Evolutionary conservation across 1,284 basidiomycete species (phyloP), one percentile per base, ranked within the genome.

Genomic region (Papiliotrema flavescens): DNA sequence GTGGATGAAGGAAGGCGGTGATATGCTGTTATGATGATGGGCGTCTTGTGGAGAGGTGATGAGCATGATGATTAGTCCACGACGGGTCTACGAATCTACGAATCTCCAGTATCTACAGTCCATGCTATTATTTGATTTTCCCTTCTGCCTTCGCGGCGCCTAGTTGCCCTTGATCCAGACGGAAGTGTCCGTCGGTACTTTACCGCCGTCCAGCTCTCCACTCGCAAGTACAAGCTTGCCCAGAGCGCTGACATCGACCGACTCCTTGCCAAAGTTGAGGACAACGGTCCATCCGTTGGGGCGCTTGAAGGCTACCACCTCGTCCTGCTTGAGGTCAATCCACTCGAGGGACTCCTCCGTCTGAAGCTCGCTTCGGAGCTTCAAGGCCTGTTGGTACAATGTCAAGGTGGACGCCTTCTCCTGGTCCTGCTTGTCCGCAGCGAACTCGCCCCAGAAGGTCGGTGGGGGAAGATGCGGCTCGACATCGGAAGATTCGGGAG

Each of bases 1-100:
- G 35, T 77, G 71, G 71, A 67, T 78, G 69, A 66, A 71, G 53
- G 53, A 62, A 2, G 75, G 73, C 1, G 74, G 63, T 19, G 73
- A 71, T 13, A 37, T 72, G 9, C 55, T 76, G 19, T 59, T 55
- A 2, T 70, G 52, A 54, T 44, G n/a, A 34, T n/a, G n/a, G n/a
- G n/a, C n/a, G n/a, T n/a, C n/a, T n/a, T n/a, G n/a, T n/a, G n/a
- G n/a, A n/a, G n/a, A n/a, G n/a, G n/a, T n/a, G n/a, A n/a, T n/a
- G n/a, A n/a, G n/a, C n/a, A n/a, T n/a, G n/a, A n/a, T n/a, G n/a
- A n/a, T n/a, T n/a, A n/a, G n/a, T n/a, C n/a, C n/a, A n/a, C n/a
- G n/a, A n/a, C n/a, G n/a, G n/a, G n/a, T n/a, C n/a, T n/a, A n/a
- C n/a, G n/a, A n/a, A n/a, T n/a, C n/a, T n/a, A n/a, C n/a, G n/a